Base-by-base conservation (phyloP, 129 eudicot species). In the Logfia minima region DNA sequence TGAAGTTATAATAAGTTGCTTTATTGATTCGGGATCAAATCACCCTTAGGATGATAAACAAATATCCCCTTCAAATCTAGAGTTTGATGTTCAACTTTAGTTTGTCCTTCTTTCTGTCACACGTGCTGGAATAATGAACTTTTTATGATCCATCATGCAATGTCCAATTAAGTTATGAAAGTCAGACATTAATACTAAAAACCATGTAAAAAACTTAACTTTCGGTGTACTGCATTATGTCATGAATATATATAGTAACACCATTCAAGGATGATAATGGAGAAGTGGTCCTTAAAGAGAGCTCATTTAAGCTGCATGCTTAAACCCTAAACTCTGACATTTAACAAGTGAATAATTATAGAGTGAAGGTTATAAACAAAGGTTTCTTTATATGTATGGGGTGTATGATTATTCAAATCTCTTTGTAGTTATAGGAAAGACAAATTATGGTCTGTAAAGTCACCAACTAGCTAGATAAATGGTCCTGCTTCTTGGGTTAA, bases 401-500 rank as follows among this genome's bases (percentile, higher is more conserved):
- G 29, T 74, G 75, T 32, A 81, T 68, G 76, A 81, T 81, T 81
- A 81, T 81, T 81, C 84, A 74, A 80, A 80, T 80, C 76, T 75
- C 59, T 39, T 55, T 77, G 48, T 43, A 10, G 45, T 55, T 80
- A 56, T 67, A 68, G 73, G 73, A 79, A 71, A 72, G 56, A 63
- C 67, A 79, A 63, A 73, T 72, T 63, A 63, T 72, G 72, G 11
- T 79, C 74, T 79, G 78, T 72, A 72, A 79, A 72, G 83, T 72
- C 45, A 79, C 68, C 78, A 79, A 79, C 59, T 72, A 64, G 62
- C 61, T 22, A 23, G 68, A 41, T 72, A 22, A 66, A 60, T 81
- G 84, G 84, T 81, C 84, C 84, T 60, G 66, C 84, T 67, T 75
- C 84, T 81, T 75, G 80, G 84, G 66, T 64, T 75, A 75, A 67